Evolutionary conservation across 805 yeast species (phyloP).

Genomic region (Pichia thaimueangensis): DNA sequence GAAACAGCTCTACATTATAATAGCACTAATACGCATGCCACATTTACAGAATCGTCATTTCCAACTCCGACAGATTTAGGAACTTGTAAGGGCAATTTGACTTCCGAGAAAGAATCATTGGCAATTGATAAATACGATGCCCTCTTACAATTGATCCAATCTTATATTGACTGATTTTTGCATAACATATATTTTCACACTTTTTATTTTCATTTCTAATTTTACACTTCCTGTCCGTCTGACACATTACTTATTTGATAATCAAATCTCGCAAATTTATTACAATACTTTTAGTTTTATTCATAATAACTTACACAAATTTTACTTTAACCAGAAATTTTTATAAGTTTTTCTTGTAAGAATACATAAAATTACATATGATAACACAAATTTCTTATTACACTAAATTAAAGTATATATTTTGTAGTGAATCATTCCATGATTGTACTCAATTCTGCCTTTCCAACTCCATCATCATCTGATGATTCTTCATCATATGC

Average conservation of each 20-base stretch:
- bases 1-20: not conserved
- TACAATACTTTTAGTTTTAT: too few species aligned
- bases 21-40: too few species aligned
- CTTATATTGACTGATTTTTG: not conserved
- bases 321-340: too few species aligned
- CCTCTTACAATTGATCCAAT: not conserved
- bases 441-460: not conserved
- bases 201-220: not conserved
- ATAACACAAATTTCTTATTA: too few species aligned
- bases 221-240: not conserved
- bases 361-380: too few species aligned
- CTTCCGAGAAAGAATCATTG: not conserved
- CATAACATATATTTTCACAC: too few species aligned
- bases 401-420: too few species aligned
- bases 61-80: not conserved
- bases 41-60: not conserved
- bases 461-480: not conserved
- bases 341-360: too few species aligned
- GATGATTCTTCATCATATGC: not conserved
- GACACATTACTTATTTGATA: too few species aligned
- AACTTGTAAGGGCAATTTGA: not conserved
- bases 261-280: too few species aligned
- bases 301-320: too few species aligned
- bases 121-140: not conserved
- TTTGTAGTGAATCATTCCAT: too few species aligned